A percentile compares a stretch with the other conserved stretches of the same genome.
These are phyloP conservation scores for Centaurea solstitialis DNA, from an alignment of 129 eudicot genomes.

Conservation along the genomic window DNA sequence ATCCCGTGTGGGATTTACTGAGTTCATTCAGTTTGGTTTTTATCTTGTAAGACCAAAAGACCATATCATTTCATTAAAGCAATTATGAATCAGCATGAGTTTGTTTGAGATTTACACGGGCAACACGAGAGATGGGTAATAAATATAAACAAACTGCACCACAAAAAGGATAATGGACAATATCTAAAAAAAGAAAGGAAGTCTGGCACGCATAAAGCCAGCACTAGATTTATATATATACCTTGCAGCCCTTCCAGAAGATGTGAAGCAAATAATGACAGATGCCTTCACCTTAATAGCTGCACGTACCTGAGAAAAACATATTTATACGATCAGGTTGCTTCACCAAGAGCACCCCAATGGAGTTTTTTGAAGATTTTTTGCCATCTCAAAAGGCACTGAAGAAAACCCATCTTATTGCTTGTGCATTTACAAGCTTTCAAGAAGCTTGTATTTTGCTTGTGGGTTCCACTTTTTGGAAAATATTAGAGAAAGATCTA, in stretches of 20 bases:
- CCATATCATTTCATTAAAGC: not conserved
- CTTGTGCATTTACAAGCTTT: no score
- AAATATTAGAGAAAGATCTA: no score
- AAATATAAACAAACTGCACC: not conserved
- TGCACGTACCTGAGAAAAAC: slow-evolving; percentile 50
- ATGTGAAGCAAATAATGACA: slow-evolving; percentile 69
- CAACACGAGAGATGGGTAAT: not conserved
- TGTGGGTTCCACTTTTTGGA: no score
- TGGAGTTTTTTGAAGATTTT: no score
- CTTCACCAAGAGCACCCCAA: not conserved
- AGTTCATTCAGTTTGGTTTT: not conserved
- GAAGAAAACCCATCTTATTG: no score
- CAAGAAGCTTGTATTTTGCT: no score
- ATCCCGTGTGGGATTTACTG: not conserved
- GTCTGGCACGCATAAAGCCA: not conserved
- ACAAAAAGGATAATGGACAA: not conserved
- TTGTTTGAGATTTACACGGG: no score
- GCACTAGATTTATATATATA: slow-evolving; percentile 6
- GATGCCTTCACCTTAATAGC: slow-evolving; percentile 75
- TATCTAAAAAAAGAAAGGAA: not conserved
- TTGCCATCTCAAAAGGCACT: no score
- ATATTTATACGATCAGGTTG: not conserved
- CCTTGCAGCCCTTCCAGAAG: slow-evolving; percentile 80
- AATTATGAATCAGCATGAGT: no score
- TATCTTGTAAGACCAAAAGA: not conserved